Evolutionary conservation across 176 grass and related monocot species (phyloP), one percentile per base, ranked within the genome.

Genomic region (Triticum urartu): DNA sequence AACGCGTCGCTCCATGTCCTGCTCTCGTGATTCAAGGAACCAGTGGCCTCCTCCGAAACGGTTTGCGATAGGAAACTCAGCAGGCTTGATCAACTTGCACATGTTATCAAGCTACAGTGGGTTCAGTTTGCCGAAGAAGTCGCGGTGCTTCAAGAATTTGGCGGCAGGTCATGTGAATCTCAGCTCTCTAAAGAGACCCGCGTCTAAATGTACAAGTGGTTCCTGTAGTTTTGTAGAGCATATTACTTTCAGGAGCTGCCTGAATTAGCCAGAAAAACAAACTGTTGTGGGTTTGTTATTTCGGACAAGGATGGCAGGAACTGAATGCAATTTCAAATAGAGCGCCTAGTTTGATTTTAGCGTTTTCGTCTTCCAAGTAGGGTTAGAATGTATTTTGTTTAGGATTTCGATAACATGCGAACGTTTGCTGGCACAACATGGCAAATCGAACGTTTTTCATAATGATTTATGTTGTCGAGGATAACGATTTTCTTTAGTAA

Each of bases 1-100:
- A 91, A 91, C 48, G 88, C 90, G 20, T 92, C 74, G 54, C 85
- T 97, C 22, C 81, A 90, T 8, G 80, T 97, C 62, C 67, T 90
- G 39, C 38, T 89, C 15, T 72, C 52, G 1, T 92, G 73, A 93
- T 54, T 18, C 11, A 50, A 75, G 40, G 13, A 32, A 34, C 7
- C 32, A 9, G 33, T 21, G 33, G 67, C 67, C 33, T 21, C 11
- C 34, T 21, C 67, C 33, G 1, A 38, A 70, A 67, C 17, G 34
- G 17, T 38, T 70, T 39, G 33, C 17, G 12, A 67, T 28, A 13
- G 11, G 24, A 14, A 13, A 64, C 1, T 65, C 25, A 33, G 14
- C 34, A 9, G 50, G 50, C 64, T 18, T 17, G 5, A 69, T 36
- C 67, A 34, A 38, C 33, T 5, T 70, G 64, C 25, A 26, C 64